These are phyloP conservation scores for Stenocarpella maydis DNA, from an alignment of 2,329 filamentous ascomycete genomes.

Conservation along the genomic window DNA sequence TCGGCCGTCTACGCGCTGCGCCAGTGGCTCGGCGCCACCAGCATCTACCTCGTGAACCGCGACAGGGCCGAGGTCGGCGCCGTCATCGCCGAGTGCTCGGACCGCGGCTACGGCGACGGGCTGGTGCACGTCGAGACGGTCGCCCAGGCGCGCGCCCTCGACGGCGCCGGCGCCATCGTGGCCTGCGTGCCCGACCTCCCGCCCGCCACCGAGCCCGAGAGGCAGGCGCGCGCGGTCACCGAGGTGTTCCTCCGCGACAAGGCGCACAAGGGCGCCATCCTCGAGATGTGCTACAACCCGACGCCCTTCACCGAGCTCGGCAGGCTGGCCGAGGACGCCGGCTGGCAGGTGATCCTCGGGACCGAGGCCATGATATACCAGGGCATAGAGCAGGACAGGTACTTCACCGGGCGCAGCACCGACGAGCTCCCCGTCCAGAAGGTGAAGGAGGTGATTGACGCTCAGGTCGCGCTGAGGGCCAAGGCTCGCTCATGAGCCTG, in stretches of 20 bases:
- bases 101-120: slow-evolving; percentile 65
- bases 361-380: slow-evolving; percentile 83
- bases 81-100: slow-evolving; percentile 70
- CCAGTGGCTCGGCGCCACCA: slow-evolving; percentile 71
- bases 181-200: slow-evolving; percentile 80
- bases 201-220: slow-evolving; percentile 71
- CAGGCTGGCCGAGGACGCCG: slow-evolving; percentile 64
- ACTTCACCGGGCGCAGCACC: slow-evolving; percentile 71
- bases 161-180: slow-evolving; percentile 72
- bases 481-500: slow-evolving; percentile 35
- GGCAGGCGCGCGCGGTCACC: slow-evolving; percentile 63
- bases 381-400: slow-evolving; percentile 72
- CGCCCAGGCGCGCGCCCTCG: slow-evolving; percentile 65
- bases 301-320: slow-evolving; percentile 73
- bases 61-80: slow-evolving; percentile 72
- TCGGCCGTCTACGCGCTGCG: slow-evolving; percentile 79
- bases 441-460: slow-evolving; percentile 62
- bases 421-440: slow-evolving; percentile 66
- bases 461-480: slow-evolving; percentile 37
- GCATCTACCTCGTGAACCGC: slow-evolving; percentile 81
- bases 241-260: slow-evolving; percentile 54
- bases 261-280: slow-evolving; percentile 69
- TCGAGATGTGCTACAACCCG: slow-evolving; percentile 89
- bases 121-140: slow-evolving; percentile 69
- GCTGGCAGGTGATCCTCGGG: slow-evolving; percentile 79